phyloP scores from a whole-genome alignment of 805 yeast species.

The Wickerhamiella hasegawae region DNA sequence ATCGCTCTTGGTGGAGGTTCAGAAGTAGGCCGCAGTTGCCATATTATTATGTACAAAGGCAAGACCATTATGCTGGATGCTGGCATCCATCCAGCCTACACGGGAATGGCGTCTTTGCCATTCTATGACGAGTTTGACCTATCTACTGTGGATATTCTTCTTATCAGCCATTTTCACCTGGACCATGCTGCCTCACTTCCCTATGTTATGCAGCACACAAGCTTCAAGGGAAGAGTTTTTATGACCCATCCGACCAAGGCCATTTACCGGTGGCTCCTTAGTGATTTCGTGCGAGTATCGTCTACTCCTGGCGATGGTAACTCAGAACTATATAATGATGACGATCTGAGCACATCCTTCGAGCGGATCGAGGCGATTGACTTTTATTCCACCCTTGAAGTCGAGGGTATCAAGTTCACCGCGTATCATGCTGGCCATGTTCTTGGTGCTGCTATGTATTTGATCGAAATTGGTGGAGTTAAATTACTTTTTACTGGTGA shows the following conservation, averaged over 20 bases:
- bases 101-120: slow-evolving; percentile 83
- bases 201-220: slow-evolving; percentile 94
- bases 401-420: slow-evolving; percentile 86
- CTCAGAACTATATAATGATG: slow-evolving; percentile 61
- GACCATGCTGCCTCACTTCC: slow-evolving; percentile 98
- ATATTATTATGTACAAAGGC: slow-evolving; percentile 78
- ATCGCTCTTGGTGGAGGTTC: slow-evolving; percentile 94
- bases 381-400: slow-evolving; percentile 87
- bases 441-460: slow-evolving; percentile 95
- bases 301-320: slow-evolving; percentile 20
- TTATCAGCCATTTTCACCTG: slow-evolving; percentile 89
- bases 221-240: slow-evolving; percentile 85
- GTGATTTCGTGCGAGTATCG: slow-evolving; percentile 89
- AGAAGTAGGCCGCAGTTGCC: slow-evolving; percentile 96
- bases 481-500: slow-evolving; percentile 89
- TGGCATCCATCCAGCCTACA: slow-evolving; percentile 91
- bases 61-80: slow-evolving; percentile 95
- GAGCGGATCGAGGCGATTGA: slow-evolving; percentile 88
- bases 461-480: slow-evolving; percentile 85
- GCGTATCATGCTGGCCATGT: slow-evolving; percentile 99
- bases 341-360: slow-evolving; percentile 73
- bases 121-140: slow-evolving; percentile 91
- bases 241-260: slow-evolving; percentile 99
- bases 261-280: slow-evolving; percentile 84
- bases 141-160: slow-evolving; percentile 65